A percentile compares a stretch with the other conserved stretches of the same genome.
Evolutionary conservation across 1,284 basidiomycete genomes (phyloP).

Genomic region (Nidula niveotomentosa): DNA sequence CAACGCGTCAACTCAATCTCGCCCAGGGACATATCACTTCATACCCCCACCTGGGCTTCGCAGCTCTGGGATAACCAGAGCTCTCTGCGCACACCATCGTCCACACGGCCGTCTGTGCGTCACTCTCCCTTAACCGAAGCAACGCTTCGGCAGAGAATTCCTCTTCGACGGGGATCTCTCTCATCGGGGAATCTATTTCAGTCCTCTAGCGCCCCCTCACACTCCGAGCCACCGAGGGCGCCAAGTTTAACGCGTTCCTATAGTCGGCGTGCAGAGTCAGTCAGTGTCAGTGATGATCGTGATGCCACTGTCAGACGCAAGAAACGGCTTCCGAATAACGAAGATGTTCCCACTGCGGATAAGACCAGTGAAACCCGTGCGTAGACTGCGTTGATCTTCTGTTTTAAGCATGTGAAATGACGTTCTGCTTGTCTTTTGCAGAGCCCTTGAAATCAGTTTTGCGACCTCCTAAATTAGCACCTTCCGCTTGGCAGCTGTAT

Average conservation of each 20-base stretch:
- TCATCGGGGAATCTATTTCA: constrained; percentile 69
- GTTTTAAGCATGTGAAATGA: constrained; percentile 17
- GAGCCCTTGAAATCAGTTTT: constrained; percentile 68
- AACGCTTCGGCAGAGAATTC: constrained; percentile 37
- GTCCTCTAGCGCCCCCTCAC: constrained; percentile 69
- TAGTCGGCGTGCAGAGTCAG: constrained; percentile 65
- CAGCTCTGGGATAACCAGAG: constrained; percentile 52
- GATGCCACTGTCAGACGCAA: constrained; percentile 71
- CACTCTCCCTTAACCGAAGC: constrained; percentile 44
- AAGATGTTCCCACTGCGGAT: constrained; percentile 35
- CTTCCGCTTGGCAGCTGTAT: constrained; percentile 96
- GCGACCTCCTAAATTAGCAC: constrained; percentile 89
- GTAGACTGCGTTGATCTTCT: constrained; percentile 16
- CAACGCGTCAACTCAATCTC: constrained; percentile 52
- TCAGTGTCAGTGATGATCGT: constrained; percentile 58
- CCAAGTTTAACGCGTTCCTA: constrained; percentile 53
- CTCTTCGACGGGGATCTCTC: constrained; percentile 39
- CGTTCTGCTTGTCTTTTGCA: constrained; percentile 17
- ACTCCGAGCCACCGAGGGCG: constrained; percentile 36
- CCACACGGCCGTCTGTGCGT: constrained; percentile 32
- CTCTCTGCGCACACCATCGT: constrained; percentile 27
- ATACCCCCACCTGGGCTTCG: constrained; percentile 59
- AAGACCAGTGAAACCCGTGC: constrained; percentile 38
- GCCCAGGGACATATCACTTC: constrained; percentile 52
- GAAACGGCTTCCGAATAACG: constrained; percentile 47